Percentiles rank a stretch among this genome's conserved stretches.
Evolutionary conservation across 225 moss, liverwort and hornwort genomes (phyloP).

Genomic region (Takakia lepidozioides): DNA sequence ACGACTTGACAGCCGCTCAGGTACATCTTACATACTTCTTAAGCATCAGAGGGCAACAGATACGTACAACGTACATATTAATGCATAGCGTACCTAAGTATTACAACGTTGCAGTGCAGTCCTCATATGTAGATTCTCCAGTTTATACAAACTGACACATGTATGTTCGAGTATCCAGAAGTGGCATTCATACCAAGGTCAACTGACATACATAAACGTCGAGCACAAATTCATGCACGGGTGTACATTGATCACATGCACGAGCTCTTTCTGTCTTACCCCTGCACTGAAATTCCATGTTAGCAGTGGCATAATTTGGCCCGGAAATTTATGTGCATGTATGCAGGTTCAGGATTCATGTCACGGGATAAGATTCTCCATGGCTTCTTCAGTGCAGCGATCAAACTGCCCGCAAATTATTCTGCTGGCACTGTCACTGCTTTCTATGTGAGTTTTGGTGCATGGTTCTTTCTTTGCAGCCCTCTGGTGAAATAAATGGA

Average conservation of each 20-base stretch:
- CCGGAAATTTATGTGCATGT: constrained; percentile 5
- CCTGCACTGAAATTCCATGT: no score
- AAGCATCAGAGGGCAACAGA: constrained; percentile 3
- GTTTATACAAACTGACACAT: no score
- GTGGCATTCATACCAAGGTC: constrained; percentile 6
- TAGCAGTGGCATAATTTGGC: no score
- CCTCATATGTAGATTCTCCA: no score
- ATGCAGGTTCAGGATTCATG: constrained; percentile 71
- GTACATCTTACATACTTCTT: constrained; percentile 12
- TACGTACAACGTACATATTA: background rate
- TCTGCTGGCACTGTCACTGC: constrained; percentile 79
- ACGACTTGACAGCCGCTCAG: constrained; percentile 49
- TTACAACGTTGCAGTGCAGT: constrained; percentile 17
- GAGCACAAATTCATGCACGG: no score
- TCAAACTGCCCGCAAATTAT: constrained; percentile 80
- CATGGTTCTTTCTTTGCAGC: constrained; percentile 1
- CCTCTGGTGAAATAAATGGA: no score
- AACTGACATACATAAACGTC: constrained; percentile 9
- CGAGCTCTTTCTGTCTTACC: no score
- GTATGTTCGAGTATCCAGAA: constrained; percentile 12
- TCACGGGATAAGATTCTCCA: constrained; percentile 66
- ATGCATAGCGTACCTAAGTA: constrained; percentile 8
- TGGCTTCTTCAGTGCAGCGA: constrained; percentile 79
- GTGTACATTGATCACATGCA: no score
- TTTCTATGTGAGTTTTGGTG: constrained; percentile 51